Percentiles rank a stretch among this genome's conserved stretches.
Conservation (phyloP, 768 basidiomycete genomes). For the Trametes gibbosa region DNA sequence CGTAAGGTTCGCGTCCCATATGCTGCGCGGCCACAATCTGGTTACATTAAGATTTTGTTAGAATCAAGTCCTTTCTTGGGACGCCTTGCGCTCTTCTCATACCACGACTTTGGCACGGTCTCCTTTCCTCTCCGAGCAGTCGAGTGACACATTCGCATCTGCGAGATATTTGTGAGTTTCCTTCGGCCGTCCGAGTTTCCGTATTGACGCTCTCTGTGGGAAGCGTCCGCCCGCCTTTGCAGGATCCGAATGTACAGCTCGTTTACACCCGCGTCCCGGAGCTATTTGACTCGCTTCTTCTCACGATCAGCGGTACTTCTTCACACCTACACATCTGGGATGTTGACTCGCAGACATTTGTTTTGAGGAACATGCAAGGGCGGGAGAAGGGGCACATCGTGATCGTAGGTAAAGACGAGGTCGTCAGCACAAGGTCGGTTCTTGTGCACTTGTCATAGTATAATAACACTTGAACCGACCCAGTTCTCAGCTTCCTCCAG, state of each 20-base stretch:
- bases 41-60: too few species aligned
- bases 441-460: too few species aligned
- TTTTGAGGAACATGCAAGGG: constrained; percentile 39
- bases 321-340: constrained; percentile 71
- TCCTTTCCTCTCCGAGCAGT: constrained; percentile 71
- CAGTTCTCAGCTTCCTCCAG: constrained; percentile 44
- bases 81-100: constrained; percentile 43
- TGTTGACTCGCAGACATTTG: constrained; percentile 50
- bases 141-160: constrained; percentile 47
- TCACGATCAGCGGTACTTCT: constrained; percentile 63
- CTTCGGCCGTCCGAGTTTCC: background rate
- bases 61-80: constrained; percentile 51
- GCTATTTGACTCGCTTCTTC: constrained; percentile 51
- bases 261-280: constrained; percentile 46
- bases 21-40: too few species aligned
- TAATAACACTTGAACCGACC: background rate
- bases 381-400: constrained; percentile 39
- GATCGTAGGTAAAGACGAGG: constrained; percentile 56
- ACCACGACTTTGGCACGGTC: constrained; percentile 35
- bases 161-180: constrained; percentile 57
- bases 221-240: constrained; percentile 50
- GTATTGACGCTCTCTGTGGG: background rate
- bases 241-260: constrained; percentile 36
- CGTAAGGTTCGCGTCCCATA: background rate
- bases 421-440: constrained; percentile 54